Conservation (phyloP, 148 eudicot species). For the Chenopodium berlandieri region DNA sequence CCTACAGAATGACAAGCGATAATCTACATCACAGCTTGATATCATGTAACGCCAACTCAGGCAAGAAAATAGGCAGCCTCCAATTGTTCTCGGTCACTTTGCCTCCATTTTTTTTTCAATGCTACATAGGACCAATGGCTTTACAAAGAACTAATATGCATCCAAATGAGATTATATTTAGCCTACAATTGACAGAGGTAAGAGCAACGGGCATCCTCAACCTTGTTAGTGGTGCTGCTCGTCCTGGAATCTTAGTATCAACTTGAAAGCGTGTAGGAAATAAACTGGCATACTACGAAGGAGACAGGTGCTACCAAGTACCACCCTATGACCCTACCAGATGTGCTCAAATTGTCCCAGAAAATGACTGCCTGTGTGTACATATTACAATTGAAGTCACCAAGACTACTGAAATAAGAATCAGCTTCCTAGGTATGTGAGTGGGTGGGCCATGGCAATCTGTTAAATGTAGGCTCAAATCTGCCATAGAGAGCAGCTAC, state of each 20-base stretch:
- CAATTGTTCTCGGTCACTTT: not conserved
- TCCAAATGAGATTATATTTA: not conserved
- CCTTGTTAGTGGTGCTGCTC: not conserved
- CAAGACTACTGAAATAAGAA: not conserved
- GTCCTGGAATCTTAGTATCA: not conserved
- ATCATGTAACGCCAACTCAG: not conserved
- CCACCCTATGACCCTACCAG: no score
- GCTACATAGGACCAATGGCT: not conserved
- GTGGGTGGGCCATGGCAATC: not conserved
- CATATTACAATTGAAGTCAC: no score
- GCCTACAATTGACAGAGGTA: no score
- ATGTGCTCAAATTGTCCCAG: not conserved
- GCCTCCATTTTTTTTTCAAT: not conserved
- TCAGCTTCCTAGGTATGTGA: not conserved
- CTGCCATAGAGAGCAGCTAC: not conserved
- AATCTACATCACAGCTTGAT: not conserved
- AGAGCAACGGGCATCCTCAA: no score
- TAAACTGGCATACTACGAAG: not conserved
- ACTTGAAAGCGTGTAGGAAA: not conserved
- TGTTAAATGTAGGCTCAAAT: not conserved
- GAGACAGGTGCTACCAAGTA: no score
- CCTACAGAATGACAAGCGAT: not conserved
- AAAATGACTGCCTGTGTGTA: not conserved
- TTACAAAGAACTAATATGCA: not conserved
- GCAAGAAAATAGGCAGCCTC: not conserved